Evolutionary conservation across 495 filamentous ascomycete species (phyloP), one percentile per base, ranked within the genome.

Genomic region (Daldinia concentrica): DNA sequence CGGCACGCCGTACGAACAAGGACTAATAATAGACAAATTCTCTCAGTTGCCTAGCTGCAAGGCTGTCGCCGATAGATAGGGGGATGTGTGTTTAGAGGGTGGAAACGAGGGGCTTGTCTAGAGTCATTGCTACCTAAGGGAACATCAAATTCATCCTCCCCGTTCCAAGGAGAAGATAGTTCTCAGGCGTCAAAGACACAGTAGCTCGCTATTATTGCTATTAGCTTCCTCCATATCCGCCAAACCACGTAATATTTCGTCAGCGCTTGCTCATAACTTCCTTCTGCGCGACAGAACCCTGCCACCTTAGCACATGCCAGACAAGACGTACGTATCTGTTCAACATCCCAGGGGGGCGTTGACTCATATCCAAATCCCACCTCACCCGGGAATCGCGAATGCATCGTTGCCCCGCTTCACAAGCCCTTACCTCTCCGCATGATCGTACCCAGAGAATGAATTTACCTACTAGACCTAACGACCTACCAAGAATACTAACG

Each of bases 241-340:
- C 51, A 57, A 63, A 70, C 66, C 71, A 70, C 66, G 71, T 74
- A 74, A 74, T 74, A 65, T 74, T 70, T 74, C 71, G 71, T 74
- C 71, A 74, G 71, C 71, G 66, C 66, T 69, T 68, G 70, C 52
- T 73, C 63, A 71, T 70, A 54, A 64, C 45, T 19, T 62, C 64
- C 50, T 57, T 73, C 65, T 36, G 55, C 69, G 58, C 70, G 61
- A 61, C 43, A 58, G 56, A 65, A 66, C 54, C 58, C 62, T 72
- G 59, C 51, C 58, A 56, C 50, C 51, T 32, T 57, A 73, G 61
- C 70, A 73, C 66, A 73, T 73, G 70, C 70, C 51, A 69, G 30
- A 58, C 70, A 34, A 69, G 56, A 58, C 58, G 32, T 34, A 36
- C 32, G 63, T 62, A 66, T 61, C 62, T 34, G 45, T 41, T 43